Evolutionary conservation across 768 basidiomycete species (phyloP).

Genomic region (Tulasnella sp.): DNA sequence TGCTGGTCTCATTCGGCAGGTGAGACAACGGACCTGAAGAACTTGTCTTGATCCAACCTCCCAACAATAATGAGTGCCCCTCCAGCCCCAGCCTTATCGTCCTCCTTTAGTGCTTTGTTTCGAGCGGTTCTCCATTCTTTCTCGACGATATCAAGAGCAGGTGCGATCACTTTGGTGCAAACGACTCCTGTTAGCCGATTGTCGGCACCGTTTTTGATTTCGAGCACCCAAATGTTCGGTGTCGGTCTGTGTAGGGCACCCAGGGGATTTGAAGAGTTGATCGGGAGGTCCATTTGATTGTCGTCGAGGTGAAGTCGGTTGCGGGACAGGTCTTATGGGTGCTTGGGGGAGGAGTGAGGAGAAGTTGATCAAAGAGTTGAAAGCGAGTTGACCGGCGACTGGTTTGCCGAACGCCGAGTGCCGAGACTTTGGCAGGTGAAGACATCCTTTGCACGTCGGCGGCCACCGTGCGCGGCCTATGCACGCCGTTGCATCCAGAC

Average conservation of each 20-base stretch:
- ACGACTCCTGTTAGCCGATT: conserved; percentile 56
- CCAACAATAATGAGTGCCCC: conserved; percentile 76
- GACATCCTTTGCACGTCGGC: not conserved
- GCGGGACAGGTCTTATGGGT: not conserved
- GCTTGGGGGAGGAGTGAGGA: not conserved
- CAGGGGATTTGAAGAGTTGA: not conserved
- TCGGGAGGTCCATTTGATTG: conserved; percentile 4
- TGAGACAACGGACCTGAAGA: conserved; percentile 55
- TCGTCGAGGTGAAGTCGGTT: not conserved
- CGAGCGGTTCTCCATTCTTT: conserved; percentile 51
- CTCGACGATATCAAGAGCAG: conserved; percentile 67
- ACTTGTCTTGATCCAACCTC: conserved; percentile 68
- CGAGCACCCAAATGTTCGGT: conserved; percentile 56
- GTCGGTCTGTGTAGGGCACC: conserved; percentile 10
- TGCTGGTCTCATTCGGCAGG: not conserved
- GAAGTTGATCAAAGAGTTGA: not conserved
- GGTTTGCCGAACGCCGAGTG: not conserved
- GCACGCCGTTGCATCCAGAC: not conserved
- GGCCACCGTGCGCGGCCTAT: not conserved
- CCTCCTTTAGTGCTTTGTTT: conserved; percentile 26
- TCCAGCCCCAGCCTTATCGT: conserved; percentile 40
- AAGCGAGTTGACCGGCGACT: not conserved
- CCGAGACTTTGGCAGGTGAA: not conserved
- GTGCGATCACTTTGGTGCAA: conserved; percentile 52
- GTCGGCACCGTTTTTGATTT: conserved; percentile 71